Conservation (phyloP, 495 filamentous ascomycete genomes). For the Podospora fimiseda region DNA sequence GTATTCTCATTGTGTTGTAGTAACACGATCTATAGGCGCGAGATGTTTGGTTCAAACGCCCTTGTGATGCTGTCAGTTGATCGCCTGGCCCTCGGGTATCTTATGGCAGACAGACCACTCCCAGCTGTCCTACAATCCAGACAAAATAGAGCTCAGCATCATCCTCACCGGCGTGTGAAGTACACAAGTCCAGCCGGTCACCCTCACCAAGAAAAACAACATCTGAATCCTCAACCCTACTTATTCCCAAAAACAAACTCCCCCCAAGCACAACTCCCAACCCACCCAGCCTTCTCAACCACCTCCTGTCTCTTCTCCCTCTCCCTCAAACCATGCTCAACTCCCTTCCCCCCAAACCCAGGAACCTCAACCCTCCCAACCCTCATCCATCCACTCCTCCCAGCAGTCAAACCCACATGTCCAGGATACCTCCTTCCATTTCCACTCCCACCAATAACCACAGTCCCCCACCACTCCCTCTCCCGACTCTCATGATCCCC, state of each 20-base stretch:
- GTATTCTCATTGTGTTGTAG: too few relatives aligned
- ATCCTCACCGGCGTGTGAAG: too few relatives aligned
- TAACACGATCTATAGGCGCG: too few relatives aligned
- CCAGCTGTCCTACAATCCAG: too few relatives aligned
- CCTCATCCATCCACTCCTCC: slow-evolving; percentile 45
- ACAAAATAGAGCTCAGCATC: too few relatives aligned
- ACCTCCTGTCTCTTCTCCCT: slow-evolving; percentile 14
- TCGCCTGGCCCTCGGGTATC: too few relatives aligned
- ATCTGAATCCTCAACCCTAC: neutral
- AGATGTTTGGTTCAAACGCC: too few relatives aligned
- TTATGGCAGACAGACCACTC: too few relatives aligned
- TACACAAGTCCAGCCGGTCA: too few relatives aligned
- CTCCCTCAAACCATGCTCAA: slow-evolving; percentile 17
- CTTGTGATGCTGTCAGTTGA: too few relatives aligned
- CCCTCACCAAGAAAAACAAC: too few relatives aligned
- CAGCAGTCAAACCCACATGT: slow-evolving; percentile 28
- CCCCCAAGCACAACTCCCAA: slow-evolving; percentile 24
- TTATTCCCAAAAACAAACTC: slow-evolving; percentile 13
- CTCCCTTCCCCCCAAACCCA: slow-evolving; percentile 12
- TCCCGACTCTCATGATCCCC: slow-evolving; percentile 35
- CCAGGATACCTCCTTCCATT: neutral
- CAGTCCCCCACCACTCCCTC: slow-evolving; percentile 45
- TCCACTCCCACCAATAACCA: slow-evolving; percentile 36
- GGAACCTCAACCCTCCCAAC: slow-evolving; percentile 37
- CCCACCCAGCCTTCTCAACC: slow-evolving; percentile 23